Conservation (phyloP, 306 rosid genomes). For the Purshia tridentata region DNA sequence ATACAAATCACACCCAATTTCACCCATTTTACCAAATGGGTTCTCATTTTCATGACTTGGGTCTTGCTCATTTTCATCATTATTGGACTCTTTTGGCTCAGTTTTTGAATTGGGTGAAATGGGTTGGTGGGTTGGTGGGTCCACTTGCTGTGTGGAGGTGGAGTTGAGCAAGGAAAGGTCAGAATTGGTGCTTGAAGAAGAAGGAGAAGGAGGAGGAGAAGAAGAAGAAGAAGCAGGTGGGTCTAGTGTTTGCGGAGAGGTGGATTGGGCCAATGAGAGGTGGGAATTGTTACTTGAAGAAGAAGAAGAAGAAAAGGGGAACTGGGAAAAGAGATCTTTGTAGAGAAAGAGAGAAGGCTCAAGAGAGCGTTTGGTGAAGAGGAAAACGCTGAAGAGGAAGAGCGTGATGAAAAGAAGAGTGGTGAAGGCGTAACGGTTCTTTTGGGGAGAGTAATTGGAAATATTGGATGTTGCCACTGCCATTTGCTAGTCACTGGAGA, state of each 20-base stretch:
- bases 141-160: constrained; percentile 8
- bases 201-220: constrained; percentile 9
- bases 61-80: constrained; percentile 9
- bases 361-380: constrained; percentile 50
- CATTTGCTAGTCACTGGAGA: neutral
- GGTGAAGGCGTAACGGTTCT: constrained; percentile 38
- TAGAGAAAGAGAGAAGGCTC: constrained; percentile 42
- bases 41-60: constrained; percentile 1
- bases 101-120: constrained; percentile 8
- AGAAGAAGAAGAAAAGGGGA: constrained; percentile 32
- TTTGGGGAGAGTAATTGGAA: constrained; percentile 21
- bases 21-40: constrained; percentile 23
- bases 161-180: constrained; percentile 6
- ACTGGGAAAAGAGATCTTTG: constrained; percentile 46
- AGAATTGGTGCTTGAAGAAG: constrained; percentile 11
- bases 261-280: constrained; percentile 9
- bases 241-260: neutral
- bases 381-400: constrained; percentile 41
- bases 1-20: constrained; percentile 61
- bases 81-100: constrained; percentile 9
- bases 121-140: constrained; percentile 25
- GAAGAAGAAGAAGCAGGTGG: constrained; percentile 12
- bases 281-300: constrained; percentile 3
- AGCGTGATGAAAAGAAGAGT: constrained; percentile 46
- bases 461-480: constrained; percentile 12